Evolutionary conservation across 1,284 basidiomycete species (phyloP).

Genomic region (Exobasidium rhododendri): DNA sequence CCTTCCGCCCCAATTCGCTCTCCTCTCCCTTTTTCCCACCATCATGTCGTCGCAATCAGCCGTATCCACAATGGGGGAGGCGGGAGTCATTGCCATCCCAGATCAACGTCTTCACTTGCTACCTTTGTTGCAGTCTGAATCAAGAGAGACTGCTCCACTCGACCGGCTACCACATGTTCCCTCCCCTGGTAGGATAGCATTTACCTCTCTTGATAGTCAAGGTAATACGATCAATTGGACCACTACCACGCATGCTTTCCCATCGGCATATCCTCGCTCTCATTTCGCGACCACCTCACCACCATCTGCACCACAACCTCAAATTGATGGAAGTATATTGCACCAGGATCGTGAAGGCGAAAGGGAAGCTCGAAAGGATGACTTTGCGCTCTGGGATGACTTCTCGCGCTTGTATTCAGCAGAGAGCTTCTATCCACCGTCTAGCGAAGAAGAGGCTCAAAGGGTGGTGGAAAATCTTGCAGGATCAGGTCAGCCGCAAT

Average conservation of each 20-base stretch:
- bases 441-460: constrained; percentile 15
- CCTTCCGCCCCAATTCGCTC: too few relatives aligned
- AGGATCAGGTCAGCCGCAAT: constrained; percentile 5
- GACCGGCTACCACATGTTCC: neutral
- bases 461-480: constrained; percentile 8
- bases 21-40: too few relatives aligned
- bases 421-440: constrained; percentile 25
- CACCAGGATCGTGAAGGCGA: constrained; percentile 26
- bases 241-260: constrained; percentile 68
- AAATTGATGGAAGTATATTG: neutral
- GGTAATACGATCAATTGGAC: constrained; percentile 48
- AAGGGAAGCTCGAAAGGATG: constrained; percentile 24
- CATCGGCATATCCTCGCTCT: constrained; percentile 67
- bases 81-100: neutral
- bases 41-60: neutral
- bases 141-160: neutral
- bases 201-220: too few relatives aligned
- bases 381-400: constrained; percentile 27
- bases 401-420: constrained; percentile 18
- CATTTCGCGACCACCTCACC: constrained; percentile 21
- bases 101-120: neutral
- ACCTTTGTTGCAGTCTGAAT: neutral
- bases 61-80: neutral
- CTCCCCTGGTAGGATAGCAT: neutral
- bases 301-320: constrained; percentile 18